Conservation (phyloP, 2,329 filamentous ascomycete genomes). For the Epichloe bromicola region DNA sequence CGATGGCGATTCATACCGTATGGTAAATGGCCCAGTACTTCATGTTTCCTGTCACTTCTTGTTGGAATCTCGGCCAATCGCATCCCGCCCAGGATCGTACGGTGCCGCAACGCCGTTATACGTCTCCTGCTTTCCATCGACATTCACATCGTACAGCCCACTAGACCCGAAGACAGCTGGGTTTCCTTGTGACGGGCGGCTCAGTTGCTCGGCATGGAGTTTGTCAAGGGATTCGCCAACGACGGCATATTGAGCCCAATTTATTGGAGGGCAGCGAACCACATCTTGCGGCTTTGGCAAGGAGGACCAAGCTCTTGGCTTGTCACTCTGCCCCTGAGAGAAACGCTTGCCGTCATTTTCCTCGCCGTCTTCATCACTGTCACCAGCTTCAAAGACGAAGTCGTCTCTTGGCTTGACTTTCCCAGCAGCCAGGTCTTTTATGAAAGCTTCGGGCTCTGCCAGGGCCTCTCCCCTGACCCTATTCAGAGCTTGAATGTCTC, state of each 20-base stretch:
- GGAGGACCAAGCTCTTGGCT: slow-evolving; percentile 37
- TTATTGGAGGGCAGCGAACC: slow-evolving; percentile 76
- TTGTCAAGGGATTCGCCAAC: slow-evolving; percentile 67
- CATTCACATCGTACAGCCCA: slow-evolving; percentile 39
- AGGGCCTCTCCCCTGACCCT: slow-evolving; percentile 58
- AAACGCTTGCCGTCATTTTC: slow-evolving; percentile 16
- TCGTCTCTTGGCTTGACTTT: slow-evolving; percentile 30
- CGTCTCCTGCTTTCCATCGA: slow-evolving; percentile 29
- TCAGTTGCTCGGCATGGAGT: slow-evolving; percentile 67
- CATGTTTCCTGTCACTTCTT: slow-evolving; percentile 11
- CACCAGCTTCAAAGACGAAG: slow-evolving; percentile 11
- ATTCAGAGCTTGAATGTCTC: slow-evolving; percentile 60
- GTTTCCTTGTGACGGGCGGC: slow-evolving; percentile 44
- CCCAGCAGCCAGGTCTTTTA: slow-evolving; percentile 52
- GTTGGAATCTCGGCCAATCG: slow-evolving; percentile 26
- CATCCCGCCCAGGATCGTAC: slow-evolving; percentile 41
- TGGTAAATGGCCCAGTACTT: neutral
- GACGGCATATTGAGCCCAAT: slow-evolving; percentile 92
- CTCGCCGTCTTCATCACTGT: slow-evolving; percentile 17
- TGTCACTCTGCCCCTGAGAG: slow-evolving; percentile 10
- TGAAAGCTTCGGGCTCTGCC: slow-evolving; percentile 58
- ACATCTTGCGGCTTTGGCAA: slow-evolving; percentile 72
- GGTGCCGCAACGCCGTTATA: slow-evolving; percentile 43
- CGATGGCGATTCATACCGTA: neutral
- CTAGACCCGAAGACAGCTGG: slow-evolving; percentile 31